phyloP scores from a whole-genome alignment of 1,284 basidiomycete species.

The Ganoderma resinaceum region DNA sequence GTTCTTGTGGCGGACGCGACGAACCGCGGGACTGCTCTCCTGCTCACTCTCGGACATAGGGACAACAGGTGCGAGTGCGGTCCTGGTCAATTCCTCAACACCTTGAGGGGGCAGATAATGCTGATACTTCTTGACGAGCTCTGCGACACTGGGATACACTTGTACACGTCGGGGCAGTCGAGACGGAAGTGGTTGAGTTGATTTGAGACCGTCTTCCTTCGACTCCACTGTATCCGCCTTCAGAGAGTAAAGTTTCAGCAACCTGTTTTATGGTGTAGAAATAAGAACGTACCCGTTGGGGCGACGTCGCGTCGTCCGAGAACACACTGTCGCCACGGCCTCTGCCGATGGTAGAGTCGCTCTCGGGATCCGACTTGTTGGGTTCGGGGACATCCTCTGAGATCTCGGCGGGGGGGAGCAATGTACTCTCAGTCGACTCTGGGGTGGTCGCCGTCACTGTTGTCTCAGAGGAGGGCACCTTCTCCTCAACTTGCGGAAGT shows the following conservation, averaged over 20 bases:
- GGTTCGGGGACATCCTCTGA: conserved; percentile 7
- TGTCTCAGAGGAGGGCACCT: conserved; percentile 8
- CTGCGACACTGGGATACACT: conserved; percentile 77
- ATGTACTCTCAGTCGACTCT: conserved; percentile 3
- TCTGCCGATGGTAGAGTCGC: conserved; percentile 92
- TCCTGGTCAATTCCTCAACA: conserved; percentile 71
- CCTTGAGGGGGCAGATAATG: conserved; percentile 77
- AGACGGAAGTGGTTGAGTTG: conserved; percentile 48
- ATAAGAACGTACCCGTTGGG: conserved; percentile 36
- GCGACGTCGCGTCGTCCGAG: conserved; percentile 34
- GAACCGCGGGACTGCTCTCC: conserved; percentile 50
- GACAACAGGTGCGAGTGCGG: conserved; percentile 64
- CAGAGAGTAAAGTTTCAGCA: not conserved
- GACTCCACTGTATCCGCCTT: not conserved
- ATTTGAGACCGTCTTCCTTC: conserved; percentile 13
- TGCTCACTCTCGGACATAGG: conserved; percentile 76
- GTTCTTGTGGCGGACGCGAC: conserved; percentile 49
- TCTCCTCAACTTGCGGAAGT: conserved; percentile 15
- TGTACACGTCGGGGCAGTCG: conserved; percentile 72
- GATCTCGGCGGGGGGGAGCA: conserved; percentile 24
- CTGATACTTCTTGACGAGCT: conserved; percentile 86
- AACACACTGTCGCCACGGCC: conserved; percentile 48
- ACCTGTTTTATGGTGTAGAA: too few species aligned
- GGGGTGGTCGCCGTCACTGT: conserved; percentile 6
- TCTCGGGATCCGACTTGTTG: conserved; percentile 66